These are phyloP conservation scores for Herpetospermum pedunculosum DNA, from an alignment of 306 rosid species.

Conservation along the genomic window DNA sequence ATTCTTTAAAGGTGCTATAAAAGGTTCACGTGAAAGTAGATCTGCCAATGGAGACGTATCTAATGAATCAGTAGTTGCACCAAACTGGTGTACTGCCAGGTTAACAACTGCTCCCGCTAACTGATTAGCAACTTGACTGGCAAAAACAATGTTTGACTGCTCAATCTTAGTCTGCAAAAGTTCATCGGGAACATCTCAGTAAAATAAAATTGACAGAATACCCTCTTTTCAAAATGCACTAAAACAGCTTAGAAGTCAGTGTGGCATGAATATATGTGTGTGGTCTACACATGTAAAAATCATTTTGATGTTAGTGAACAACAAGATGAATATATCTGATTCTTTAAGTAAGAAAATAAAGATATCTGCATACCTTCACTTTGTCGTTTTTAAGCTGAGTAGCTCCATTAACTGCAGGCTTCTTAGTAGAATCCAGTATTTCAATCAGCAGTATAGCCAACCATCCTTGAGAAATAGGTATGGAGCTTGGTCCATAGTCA, in stretches of 20 bases:
- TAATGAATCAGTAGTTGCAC: conserved; percentile 32
- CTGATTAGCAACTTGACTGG: conserved; percentile 62
- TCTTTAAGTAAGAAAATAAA: neutral
- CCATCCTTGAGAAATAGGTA: conserved; percentile 92
- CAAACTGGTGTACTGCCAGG: conserved; percentile 59
- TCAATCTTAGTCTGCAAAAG: conserved; percentile 76
- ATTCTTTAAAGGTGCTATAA: conserved; percentile 52
- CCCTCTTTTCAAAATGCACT: neutral
- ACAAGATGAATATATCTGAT: neutral
- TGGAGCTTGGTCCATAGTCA: conserved; percentile 55
- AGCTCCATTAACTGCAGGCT: conserved; percentile 44
- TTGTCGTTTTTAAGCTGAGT: conserved; percentile 49
- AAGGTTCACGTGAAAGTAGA: conserved; percentile 72
- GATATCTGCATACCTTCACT: conserved; percentile 53
- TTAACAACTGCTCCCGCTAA: conserved; percentile 66
- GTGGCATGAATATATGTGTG: neutral
- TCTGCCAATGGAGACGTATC: conserved; percentile 58
- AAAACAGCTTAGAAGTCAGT: neutral
- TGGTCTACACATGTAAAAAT: neutral
- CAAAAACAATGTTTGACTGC: conserved; percentile 64
- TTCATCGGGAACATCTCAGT: conserved; percentile 4
- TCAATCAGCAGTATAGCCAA: conserved; percentile 60
- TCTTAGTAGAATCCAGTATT: conserved; percentile 41
- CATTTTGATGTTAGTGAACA: neutral
- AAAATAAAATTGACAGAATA: neutral